Conservation (phyloP, 2,329 filamentous ascomycete genomes). For the Aureobasidium sp. region DNA sequence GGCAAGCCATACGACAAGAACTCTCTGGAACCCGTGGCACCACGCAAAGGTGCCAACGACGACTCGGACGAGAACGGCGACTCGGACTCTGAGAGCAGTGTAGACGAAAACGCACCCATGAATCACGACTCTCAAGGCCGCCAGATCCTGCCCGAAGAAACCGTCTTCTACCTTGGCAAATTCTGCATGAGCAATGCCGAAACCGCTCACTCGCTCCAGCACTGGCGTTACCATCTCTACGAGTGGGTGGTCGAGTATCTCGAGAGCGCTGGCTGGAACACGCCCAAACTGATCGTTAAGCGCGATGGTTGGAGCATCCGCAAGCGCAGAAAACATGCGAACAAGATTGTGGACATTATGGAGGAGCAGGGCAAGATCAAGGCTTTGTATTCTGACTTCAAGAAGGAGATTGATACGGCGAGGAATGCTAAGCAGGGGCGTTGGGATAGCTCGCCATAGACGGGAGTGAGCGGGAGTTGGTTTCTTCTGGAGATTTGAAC, state of each 20-base stretch:
- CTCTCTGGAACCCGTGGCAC: constrained; percentile 54
- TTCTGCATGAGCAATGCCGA: constrained; percentile 56
- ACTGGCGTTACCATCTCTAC: constrained; percentile 70
- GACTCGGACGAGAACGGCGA: constrained; percentile 34
- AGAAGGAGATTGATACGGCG: constrained; percentile 50
- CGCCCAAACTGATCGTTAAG: constrained; percentile 48
- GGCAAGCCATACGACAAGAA: constrained; percentile 58
- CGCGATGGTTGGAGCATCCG: constrained; percentile 53
- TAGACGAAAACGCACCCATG: constrained; percentile 24
- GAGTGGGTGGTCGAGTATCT: constrained; percentile 60
- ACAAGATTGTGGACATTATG: constrained; percentile 58
- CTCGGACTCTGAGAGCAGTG: constrained; percentile 30
- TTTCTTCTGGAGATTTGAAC: background rate
- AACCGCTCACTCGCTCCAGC: constrained; percentile 61
- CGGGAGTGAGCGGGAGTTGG: background rate
- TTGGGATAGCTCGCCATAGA: constrained; percentile 8
- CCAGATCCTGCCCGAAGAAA: constrained; percentile 35
- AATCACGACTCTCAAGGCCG: constrained; percentile 42
- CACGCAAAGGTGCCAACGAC: background rate
- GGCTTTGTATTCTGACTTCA: constrained; percentile 57
- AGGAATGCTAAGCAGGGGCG: constrained; percentile 37
- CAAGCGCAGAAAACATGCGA: constrained; percentile 51
- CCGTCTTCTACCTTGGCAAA: constrained; percentile 45
- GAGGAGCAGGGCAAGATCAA: constrained; percentile 48
- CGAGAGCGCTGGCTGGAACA: constrained; percentile 47